Base-by-base conservation (phyloP, 192 early-diverging fungal genomes). In the Pecoramyces ruminantium region DNA sequence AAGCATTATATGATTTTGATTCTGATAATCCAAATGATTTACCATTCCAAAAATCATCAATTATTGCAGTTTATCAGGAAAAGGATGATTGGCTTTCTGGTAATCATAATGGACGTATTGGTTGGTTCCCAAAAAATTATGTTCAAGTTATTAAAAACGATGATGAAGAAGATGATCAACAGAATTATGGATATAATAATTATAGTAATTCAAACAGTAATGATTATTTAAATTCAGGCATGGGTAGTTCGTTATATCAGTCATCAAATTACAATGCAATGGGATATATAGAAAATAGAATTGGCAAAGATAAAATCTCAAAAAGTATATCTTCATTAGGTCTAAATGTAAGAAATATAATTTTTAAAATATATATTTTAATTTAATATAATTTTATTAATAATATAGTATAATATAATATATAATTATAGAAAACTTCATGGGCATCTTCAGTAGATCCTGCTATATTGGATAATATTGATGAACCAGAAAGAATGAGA, bases 81-180 rank as follows among this genome's bases (percentile, higher is more conserved):
- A 84, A 90, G 30, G 89, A 90, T 38, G 92, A 93, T 39, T 93
- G 92, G 92, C 86, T 90, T 79, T 91, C 85, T 84, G 92, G 92
- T 30, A 85, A 84, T 78, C 81, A 85, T 9, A 83, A 82, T 9
- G 80, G 86, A 6, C 81, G 82, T 78, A 81, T 79, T 58, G 92
- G 92, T 11, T 93, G 88, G 86, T 91, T 93, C 82, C 92, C 92
- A 78, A 84, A 83, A 29, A 88, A 84, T 29, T 93, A 89, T 85
- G 87, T 87, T 21, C 42, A 51, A 51, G 18, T 51, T 21, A 51
- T 51, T 51, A 51, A 21, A 30, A 21, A 29, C 1, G 87, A 90
- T 77, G 80, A 79, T 83, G 18, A 78, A 80, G 80, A 29, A 88
- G 84, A 42, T 4, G 67, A n/a, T n/a, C n/a, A 29, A 18, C 30